Evolutionary conservation across 2,329 filamentous ascomycete genomes (phyloP).

Genomic region (Kalmusia sp.): DNA sequence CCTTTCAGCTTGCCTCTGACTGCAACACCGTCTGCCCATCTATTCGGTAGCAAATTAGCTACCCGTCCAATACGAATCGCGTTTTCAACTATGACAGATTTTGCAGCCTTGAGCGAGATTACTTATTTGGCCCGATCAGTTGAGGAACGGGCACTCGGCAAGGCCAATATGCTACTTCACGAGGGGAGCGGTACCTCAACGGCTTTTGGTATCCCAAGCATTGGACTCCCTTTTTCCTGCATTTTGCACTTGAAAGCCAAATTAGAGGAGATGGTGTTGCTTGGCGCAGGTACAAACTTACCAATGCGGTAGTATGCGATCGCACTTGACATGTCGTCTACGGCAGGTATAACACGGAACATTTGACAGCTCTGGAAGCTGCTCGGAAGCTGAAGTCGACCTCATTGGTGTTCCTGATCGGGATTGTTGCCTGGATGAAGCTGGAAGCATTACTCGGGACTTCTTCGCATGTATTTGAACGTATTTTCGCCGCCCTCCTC

Average conservation of each 20-base stretch:
- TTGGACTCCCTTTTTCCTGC: constrained; percentile 37
- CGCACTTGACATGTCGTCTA: constrained; percentile 46
- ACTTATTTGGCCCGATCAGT: too few relatives aligned
- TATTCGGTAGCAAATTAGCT: constrained; percentile 6
- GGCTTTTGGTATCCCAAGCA: constrained; percentile 45
- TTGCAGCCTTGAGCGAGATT: too few relatives aligned
- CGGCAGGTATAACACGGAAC: constrained; percentile 44
- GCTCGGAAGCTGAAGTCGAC: constrained; percentile 6
- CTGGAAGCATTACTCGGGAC: constrained; percentile 18
- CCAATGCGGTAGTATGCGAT: constrained; percentile 43
- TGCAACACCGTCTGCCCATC: constrained; percentile 45
- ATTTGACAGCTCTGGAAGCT: constrained; percentile 24
- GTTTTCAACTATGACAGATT: too few relatives aligned
- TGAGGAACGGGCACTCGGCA: too few relatives aligned
- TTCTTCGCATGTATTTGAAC: constrained; percentile 14
- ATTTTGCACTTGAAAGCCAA: constrained; percentile 33
- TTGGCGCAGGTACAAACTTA: background rate
- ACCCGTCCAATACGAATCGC: too few relatives aligned
- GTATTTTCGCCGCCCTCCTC: constrained; percentile 8
- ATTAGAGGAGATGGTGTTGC: constrained; percentile 2
- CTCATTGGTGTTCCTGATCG: constrained; percentile 11
- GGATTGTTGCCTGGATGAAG: constrained; percentile 14
- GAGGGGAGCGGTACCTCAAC: constrained; percentile 14
- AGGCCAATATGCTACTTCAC: background rate
- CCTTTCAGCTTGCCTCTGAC: constrained; percentile 34